phyloP scores from a whole-genome alignment of 2,329 filamentous ascomycete species.

The Simplicillium aogashimaense region DNA sequence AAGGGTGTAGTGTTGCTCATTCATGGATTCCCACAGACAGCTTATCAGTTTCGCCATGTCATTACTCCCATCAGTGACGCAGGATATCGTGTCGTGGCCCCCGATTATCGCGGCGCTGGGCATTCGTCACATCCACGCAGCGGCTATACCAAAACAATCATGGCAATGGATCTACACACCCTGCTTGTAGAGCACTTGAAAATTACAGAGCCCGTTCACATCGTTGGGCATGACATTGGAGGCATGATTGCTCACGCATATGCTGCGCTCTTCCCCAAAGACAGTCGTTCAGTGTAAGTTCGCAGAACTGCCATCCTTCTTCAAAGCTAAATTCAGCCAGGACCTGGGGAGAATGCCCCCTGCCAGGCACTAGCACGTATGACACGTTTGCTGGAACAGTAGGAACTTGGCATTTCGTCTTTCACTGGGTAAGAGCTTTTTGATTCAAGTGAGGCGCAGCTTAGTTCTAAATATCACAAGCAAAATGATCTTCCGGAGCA shows the following conservation, averaged over 20 bases:
- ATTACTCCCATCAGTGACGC: constrained; percentile 23
- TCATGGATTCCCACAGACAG: constrained; percentile 36
- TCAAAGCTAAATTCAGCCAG: background rate
- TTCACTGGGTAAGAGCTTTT: background rate
- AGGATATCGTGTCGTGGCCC: constrained; percentile 27
- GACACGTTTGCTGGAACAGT: constrained; percentile 10
- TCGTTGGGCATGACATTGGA: constrained; percentile 37
- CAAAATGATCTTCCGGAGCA: constrained; percentile 4
- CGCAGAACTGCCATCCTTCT: background rate
- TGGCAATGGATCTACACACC: constrained; percentile 26
- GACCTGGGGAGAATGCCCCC: constrained; percentile 28
- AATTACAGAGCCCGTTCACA: constrained; percentile 25
- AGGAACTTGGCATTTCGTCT: background rate
- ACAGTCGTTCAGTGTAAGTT: constrained; percentile 20
- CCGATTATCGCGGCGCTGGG: constrained; percentile 29
- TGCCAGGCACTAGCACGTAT: constrained; percentile 23
- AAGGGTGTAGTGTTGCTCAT: constrained; percentile 29
- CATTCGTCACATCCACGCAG: constrained; percentile 21
- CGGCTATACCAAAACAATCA: constrained; percentile 28
- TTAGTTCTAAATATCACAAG: background rate
- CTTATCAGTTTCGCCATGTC: constrained; percentile 30
- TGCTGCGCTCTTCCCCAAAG: constrained; percentile 21
- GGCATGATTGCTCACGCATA: constrained; percentile 32
- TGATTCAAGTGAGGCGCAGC: background rate
- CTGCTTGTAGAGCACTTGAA: constrained; percentile 17